Base-by-base conservation (phyloP, 345 rosid genomes). In the Reutealis trisperma region DNA sequence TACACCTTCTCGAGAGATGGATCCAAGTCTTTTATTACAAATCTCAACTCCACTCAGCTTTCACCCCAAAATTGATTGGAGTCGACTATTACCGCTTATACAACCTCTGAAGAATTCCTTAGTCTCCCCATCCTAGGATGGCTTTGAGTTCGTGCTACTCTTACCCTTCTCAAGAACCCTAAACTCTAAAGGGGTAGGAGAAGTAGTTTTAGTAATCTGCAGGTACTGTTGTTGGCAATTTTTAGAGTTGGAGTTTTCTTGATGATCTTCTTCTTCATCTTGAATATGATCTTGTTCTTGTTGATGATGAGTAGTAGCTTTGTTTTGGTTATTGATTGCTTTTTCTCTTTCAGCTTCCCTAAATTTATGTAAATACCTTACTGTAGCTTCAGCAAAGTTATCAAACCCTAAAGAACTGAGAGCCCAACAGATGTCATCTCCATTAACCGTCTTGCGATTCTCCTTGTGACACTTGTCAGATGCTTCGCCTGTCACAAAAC, bases 101-200 rank as follows among this genome's bases (percentile, higher is more conserved):
- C 37, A 34, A 34, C 37, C 37, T 34, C 37, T 0, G 37, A 34
- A 34, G 37, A 34, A 34, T 34, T 37, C 41, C 41, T 37, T 37
- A 37, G 6, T 37, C 41, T 37, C 41, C 41, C 41, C 41, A 37
- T 37, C 41, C 80, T 67, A 72, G 24, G 75, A 60, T 73, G 74
- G 81, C 27, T 71, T 64, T 41, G 58, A 37, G 41, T 37, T 37
- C 5, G 41, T 54, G 71, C 88, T 82, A 75, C 82, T 82, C 44
- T 74, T 79, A 49, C 92, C 92, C 80, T 86, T 89, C 78, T 89
- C 89, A 72, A 89, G 80, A 79, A 83, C 83, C 75, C 80, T 84
- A 24, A 78, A 83, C 77, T 77, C 80, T 24, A 81, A 67, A 2
- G 80, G 70, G 18, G 68, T 74, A 55, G 81, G 44, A 59, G 80